Base-by-base conservation (phyloP, 352 stramenopile species). In the Plasmopara muralis region DNA sequence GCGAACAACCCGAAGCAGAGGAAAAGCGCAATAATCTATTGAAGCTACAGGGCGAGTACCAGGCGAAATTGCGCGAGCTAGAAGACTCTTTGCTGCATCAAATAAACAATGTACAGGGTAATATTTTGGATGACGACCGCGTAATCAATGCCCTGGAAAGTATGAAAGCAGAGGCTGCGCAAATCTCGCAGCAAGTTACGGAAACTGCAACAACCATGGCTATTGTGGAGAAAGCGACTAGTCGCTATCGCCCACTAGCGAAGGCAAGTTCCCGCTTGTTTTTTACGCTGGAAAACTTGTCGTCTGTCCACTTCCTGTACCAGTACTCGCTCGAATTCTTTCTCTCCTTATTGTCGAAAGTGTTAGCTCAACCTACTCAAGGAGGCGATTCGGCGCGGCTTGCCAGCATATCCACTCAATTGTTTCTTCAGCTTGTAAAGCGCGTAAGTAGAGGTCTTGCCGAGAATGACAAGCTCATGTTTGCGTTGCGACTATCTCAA, bases 261-360 rank as follows among this genome's bases (percentile, higher is more conserved):
- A 71, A 82, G 47, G 76, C 84, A 18, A 89, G 86, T 47, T 95
- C 89, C 33, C 72, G 79, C 15, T 54, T 97, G 2, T 98, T 95
- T 63, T 98, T 98, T 60, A 76, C 89, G 14, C 57, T 98, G 35
- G 95, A 97, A 42, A 91, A 81, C 25, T 80, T 99, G 40, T 88
- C 85, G 33, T 88, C 95, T n/a, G 83, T 99, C 18, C 95, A 97
- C 70, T 98, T 98, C 59, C 68, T 99, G 39, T 99, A 99, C 72
- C 96, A 99, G 65, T 99, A 98, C 65, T 98, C 91, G 55, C 74
- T 99, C 0, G 78, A 85, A n/a, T 98, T 98, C 48, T 99, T 99
- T 68, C 85, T 99, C 41, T 81, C 81, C n/a, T 81, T 98, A 29
- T 69, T 99, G 18, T 83, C 92, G 8, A 84, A 87, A 57, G 95